phyloP scores from a whole-genome alignment of 768 basidiomycete genomes.

The Sarcodon aspratus region DNA sequence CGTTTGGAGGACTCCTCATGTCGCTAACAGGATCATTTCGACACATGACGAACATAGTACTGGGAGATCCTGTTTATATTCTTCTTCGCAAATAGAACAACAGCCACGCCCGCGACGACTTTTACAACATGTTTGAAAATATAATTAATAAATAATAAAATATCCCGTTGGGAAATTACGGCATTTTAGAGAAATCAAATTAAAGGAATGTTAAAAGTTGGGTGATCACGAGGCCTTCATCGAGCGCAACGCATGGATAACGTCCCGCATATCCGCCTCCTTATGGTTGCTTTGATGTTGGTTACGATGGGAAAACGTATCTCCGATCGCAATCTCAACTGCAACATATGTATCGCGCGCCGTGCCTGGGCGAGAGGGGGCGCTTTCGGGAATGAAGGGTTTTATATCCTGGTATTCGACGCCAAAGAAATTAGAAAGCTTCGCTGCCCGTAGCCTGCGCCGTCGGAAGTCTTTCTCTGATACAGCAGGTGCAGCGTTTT shows the following conservation, averaged over 20 bases:
- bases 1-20: conserved; percentile 93
- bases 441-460: conserved; percentile 37
- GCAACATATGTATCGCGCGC: conserved; percentile 1
- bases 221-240: background rate
- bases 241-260: conserved; percentile 13
- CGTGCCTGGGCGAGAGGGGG: background rate
- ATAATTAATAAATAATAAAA: background rate
- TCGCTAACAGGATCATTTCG: conserved; percentile 87
- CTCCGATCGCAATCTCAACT: conserved; percentile 26
- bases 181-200: background rate
- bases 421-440: conserved; percentile 47
- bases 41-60: conserved; percentile 83
- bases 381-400: conserved; percentile 4
- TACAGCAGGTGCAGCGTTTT: background rate
- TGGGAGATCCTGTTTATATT: conserved; percentile 88
- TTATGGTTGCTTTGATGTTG: conserved; percentile 17
- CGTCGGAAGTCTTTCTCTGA: conserved; percentile 12
- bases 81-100: conserved; percentile 61
- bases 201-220: background rate
- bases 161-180: background rate
- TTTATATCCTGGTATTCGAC: conserved; percentile 35
- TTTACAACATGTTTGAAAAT: background rate
- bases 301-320: conserved; percentile 30
- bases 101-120: background rate
- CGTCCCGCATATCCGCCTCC: conserved; percentile 28